Evolutionary conservation across 306 rosid species (phyloP), one percentile per base, ranked within the genome.

Genomic region (Carpinus viminea): DNA sequence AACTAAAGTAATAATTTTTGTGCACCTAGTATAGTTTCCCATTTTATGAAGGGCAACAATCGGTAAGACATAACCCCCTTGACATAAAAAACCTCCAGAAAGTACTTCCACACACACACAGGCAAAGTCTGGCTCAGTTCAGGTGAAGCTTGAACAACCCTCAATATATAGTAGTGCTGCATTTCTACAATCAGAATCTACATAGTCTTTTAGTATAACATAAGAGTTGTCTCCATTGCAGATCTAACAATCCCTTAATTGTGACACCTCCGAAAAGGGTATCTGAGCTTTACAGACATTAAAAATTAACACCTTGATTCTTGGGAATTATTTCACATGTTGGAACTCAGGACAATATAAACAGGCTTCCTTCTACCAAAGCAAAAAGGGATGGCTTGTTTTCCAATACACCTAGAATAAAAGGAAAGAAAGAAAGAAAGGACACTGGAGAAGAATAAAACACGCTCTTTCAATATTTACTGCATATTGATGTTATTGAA

Each of bases 301-400:
- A 13, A 52, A 52, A 13, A 16, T 41, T 5, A 41, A 41, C 45
- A 41, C 20, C 57, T 8, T 52, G n/a, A 52, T 52, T 16, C 57
- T 13, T 52, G 4, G 4, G 62, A 56, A n/a, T 18, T 56, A n/a
- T 20, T 31, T 34, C 41, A 28, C 46, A 15, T 1, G 20, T 16
- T 28, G 45, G 12, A 31, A 62, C 43, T 34, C 69, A 24, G 45
- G 45, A 41, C 45, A 1, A 41, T 41, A 41, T 41, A 41, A 41
- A 41, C 31, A 59, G 65, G 36, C 65, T 24, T 59, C 65, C 65
- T 59, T 59, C 65, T 41, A 59, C 65, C 65, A 10, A 59, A 57
- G 24, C 12, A 4, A 59, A 59, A 59, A 9, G 26, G 38, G 31
- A 8, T 66, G 50, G 24, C 0, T 41, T 17, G 18, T 17, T 38